phyloP scores from a whole-genome alignment of 2,329 filamentous ascomycete genomes.

The Byssoonygena ceratinophila region DNA sequence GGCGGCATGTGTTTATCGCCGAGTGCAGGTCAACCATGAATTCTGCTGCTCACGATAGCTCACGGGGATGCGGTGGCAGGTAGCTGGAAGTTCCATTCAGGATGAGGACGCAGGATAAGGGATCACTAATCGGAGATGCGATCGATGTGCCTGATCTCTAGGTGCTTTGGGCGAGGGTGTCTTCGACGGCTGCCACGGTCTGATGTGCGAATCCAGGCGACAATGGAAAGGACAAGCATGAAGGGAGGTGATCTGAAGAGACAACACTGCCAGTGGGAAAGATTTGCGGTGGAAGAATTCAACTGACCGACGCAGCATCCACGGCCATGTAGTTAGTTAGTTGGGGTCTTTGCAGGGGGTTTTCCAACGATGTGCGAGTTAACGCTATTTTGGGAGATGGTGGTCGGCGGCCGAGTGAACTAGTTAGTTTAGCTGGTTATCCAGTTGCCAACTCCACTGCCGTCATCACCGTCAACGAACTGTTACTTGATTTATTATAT shows the following conservation, averaged over 20 bases:
- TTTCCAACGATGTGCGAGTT: neutral
- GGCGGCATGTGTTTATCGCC: constrained; percentile 34
- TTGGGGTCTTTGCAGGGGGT: too few species aligned
- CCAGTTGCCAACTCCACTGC: neutral
- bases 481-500: too few species aligned
- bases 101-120: neutral
- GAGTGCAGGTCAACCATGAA: constrained; percentile 9
- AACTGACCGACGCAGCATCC: too few species aligned
- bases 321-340: too few species aligned
- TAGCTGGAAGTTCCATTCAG: constrained; percentile 6
- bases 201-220: too few species aligned
- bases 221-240: too few species aligned
- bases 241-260: too few species aligned
- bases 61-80: neutral
- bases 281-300: too few species aligned
- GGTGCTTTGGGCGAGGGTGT: too few species aligned
- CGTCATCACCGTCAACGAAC: neutral
- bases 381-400: neutral
- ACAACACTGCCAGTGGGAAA: too few species aligned
- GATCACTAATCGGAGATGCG: neutral
- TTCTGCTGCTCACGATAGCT: neutral
- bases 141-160: neutral
- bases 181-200: too few species aligned
- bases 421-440: too few species aligned
- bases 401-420: neutral